A percentile compares a stretch with the other conserved stretches of the same genome.
phyloP scores from a whole-genome alignment of 2,329 filamentous ascomycete species.

The Pleurostoma richardsiae region DNA sequence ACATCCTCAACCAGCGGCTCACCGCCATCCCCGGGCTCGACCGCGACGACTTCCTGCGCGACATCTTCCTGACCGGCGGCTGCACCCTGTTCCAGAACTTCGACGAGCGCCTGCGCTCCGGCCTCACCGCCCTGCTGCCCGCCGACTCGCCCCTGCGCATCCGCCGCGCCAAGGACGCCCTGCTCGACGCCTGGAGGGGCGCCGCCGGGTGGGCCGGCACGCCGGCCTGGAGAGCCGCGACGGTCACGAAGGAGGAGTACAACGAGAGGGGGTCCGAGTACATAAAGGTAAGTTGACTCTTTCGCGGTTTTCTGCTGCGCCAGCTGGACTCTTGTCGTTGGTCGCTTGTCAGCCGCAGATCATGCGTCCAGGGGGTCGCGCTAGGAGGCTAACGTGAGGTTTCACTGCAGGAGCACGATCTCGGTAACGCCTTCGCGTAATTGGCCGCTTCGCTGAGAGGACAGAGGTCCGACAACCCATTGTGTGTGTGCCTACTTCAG shows the following conservation, averaged over 20 bases:
- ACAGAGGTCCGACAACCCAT: not conserved
- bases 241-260: conserved; percentile 78
- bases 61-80: conserved; percentile 93
- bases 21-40: conserved; percentile 39
- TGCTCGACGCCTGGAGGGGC: conserved; percentile 90
- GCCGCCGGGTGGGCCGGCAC: conserved; percentile 78
- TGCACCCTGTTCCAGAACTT: conserved; percentile 84
- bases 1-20: conserved; percentile 83
- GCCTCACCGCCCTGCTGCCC: conserved; percentile 69
- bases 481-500: no score
- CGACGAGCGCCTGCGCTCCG: conserved; percentile 71
- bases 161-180: conserved; percentile 67
- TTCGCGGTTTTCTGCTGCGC: not conserved
- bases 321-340: not conserved
- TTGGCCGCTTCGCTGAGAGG: not conserved
- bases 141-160: conserved; percentile 63
- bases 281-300: conserved; percentile 61
- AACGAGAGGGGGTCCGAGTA: conserved; percentile 90
- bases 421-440: conserved; percentile 49
- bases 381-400: conserved; percentile 4
- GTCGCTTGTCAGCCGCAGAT: not conserved
- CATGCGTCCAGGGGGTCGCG: not conserved
- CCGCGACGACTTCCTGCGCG: conserved; percentile 68
- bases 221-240: conserved; percentile 54
- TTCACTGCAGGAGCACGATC: conserved; percentile 53